Base-by-base conservation (phyloP, 371 early-diverging fungal species). In the Zopfochytrium polystomum region DNA sequence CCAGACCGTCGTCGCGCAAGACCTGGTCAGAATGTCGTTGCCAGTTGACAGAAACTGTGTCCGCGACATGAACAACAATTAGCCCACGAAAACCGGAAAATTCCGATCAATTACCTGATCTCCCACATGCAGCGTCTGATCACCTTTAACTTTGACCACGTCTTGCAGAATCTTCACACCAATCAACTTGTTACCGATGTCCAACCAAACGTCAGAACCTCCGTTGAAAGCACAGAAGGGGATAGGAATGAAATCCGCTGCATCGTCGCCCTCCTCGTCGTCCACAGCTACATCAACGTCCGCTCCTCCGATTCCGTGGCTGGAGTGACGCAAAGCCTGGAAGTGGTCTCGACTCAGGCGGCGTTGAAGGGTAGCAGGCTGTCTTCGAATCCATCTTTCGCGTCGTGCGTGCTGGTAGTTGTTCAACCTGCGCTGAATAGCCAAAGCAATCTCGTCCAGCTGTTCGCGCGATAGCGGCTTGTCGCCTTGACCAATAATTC, bases 161-260 rank as follows among this genome's bases (percentile, higher is more conserved):
- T 73, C 66, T 66, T 84, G 87, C 42, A 91, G 48, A 30, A 73
- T 60, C 35, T 60, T 52, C 27, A 75, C 75, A 43, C 69, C 71
- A 51, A 78, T 81, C 63, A 81, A 73, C 77, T 77, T 77, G 67
- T 74, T 78, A 2, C 79, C 79, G 43, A 89, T 84, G 59, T 91
- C 90, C 15, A 89, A 83, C 87, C 88, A 90, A 55, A 85, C 86
- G 70, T 91, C 92, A 56, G 68, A 78, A 29, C 92, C 92, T 43
- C 92, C 92, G 67, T 90, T 90, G 63, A 91, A 91, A 13, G 88
- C 90, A 63, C 92, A 91, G 77, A 88, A 91, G 1, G 91, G 90
- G 4, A 91, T 72, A 0, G 83, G 73, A 22, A 70, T 70, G 31
- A 76, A 30, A 44, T 23, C 65, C n/a, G n/a, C n/a, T n/a, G n/a